These are phyloP conservation scores for Psidium friedrichsthalianum DNA, from an alignment of 345 rosid genomes.

Conservation along the genomic window DNA sequence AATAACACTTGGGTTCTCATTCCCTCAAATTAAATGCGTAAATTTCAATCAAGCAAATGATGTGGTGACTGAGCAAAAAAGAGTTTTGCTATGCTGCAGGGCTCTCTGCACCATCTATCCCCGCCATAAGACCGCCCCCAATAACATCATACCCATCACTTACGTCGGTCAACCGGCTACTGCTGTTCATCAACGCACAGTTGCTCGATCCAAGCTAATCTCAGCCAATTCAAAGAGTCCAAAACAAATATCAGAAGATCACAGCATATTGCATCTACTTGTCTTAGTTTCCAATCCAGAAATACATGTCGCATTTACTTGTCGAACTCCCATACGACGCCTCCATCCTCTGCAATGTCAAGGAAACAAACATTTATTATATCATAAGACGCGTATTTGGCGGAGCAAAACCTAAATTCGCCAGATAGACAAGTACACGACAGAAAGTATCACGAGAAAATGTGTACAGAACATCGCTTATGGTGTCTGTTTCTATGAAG, in stretches of 20 bases:
- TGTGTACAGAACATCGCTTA: not conserved
- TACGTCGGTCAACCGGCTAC: not conserved
- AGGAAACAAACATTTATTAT: not conserved
- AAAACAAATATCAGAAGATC: not conserved
- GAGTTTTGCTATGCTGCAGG: not conserved
- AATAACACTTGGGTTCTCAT: not conserved
- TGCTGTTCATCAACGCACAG: not conserved
- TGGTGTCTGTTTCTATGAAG: not conserved
- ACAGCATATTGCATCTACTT: not conserved
- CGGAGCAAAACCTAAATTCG: not conserved
- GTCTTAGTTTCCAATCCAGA: not conserved
- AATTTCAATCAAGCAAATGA: not conserved
- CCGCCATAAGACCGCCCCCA: not conserved
- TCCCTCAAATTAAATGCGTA: not conserved
- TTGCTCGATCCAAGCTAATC: not conserved
- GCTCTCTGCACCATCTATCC: not conserved
- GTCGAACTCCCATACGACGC: slow-evolving; percentile 49
- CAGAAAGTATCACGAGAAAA: not conserved
- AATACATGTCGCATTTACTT: slow-evolving; percentile 7
- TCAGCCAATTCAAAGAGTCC: not conserved
- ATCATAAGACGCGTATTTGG: not conserved
- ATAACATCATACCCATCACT: not conserved
- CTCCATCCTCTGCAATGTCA: slow-evolving; percentile 45
- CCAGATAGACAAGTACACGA: not conserved
- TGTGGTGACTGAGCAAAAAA: not conserved